phyloP scores from a whole-genome alignment of 192 early-diverging fungal genomes.

The Coemansia reversa region DNA sequence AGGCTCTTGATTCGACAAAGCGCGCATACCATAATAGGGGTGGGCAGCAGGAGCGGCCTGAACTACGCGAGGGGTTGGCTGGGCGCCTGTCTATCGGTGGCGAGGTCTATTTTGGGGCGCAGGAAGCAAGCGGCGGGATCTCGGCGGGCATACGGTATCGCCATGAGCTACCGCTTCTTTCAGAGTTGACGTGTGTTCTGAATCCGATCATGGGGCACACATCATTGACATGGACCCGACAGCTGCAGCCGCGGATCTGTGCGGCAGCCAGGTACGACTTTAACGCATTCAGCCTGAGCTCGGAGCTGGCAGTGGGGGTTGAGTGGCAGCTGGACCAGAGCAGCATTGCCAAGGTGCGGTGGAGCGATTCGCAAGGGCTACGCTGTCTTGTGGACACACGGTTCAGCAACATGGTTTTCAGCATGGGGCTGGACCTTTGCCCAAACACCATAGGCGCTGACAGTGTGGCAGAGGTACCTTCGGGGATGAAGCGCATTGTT shows the following conservation, averaged over 20 bases:
- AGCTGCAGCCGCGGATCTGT: conserved; percentile 65
- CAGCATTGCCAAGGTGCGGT: conserved; percentile 58
- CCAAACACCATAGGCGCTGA: conserved; percentile 2
- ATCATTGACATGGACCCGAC: conserved; percentile 78
- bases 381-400: conserved; percentile 39
- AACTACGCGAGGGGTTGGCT: conserved; percentile 5
- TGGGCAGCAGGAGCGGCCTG: conserved; percentile 16
- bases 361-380: conserved; percentile 54
- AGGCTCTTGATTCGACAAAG: conserved; percentile 17
- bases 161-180: conserved; percentile 53
- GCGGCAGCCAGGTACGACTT: conserved; percentile 86
- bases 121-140: conserved; percentile 83
- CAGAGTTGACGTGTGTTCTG: conserved; percentile 66
- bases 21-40: conserved; percentile 24
- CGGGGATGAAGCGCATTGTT: conserved; percentile 27
- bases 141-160: conserved; percentile 74
- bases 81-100: conserved; percentile 58
- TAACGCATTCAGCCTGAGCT: conserved; percentile 88
- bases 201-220: conserved; percentile 96
- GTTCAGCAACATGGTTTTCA: conserved; percentile 46
- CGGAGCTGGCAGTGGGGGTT: conserved; percentile 83
- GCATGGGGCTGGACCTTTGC: conserved; percentile 35
- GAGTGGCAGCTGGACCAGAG: conserved; percentile 69
- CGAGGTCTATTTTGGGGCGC: conserved; percentile 71
- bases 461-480: conserved; percentile 3